Percentiles rank a stretch among this genome's conserved stretches.
These are phyloP conservation scores for Epichloe gansuensis DNA, from an alignment of 2,329 filamentous ascomycete species.

Conservation along the genomic window DNA sequence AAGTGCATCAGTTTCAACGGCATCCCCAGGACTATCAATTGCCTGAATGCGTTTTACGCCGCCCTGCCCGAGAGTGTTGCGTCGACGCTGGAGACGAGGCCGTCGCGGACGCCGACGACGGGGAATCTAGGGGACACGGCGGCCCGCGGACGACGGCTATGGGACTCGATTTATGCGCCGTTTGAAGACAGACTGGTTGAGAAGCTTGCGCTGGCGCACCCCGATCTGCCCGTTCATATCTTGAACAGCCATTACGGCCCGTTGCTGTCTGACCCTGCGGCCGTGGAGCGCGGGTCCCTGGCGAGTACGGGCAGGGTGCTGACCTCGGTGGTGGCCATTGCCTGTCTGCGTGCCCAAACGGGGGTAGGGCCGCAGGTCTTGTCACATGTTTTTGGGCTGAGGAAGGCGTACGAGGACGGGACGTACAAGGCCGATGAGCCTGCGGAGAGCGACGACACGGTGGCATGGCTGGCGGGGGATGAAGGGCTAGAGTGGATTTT, in stretches of 20 bases:
- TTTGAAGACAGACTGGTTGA: constrained; percentile 58
- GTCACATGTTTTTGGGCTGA: constrained; percentile 67
- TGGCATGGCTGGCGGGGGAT: constrained; percentile 29
- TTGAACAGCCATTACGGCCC: constrained; percentile 61
- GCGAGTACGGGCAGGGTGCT: constrained; percentile 53
- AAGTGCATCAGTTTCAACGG: constrained; percentile 74
- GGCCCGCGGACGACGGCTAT: constrained; percentile 50
- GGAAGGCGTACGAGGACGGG: constrained; percentile 63
- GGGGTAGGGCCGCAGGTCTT: constrained; percentile 73
- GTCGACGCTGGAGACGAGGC: constrained; percentile 37
- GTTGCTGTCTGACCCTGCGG: constrained; percentile 55
- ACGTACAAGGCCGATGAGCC: constrained; percentile 26
- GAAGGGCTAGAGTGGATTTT: constrained; percentile 36
- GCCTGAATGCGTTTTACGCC: constrained; percentile 56
- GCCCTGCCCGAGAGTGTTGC: constrained; percentile 45
- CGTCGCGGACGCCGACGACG: constrained; percentile 40
- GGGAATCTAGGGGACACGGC: constrained; percentile 42
- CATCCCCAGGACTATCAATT: constrained; percentile 75
- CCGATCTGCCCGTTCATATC: constrained; percentile 72
- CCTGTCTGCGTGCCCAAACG: constrained; percentile 64
- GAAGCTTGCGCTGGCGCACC: constrained; percentile 63
- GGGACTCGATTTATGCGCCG: constrained; percentile 65
- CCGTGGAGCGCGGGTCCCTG: constrained; percentile 22
- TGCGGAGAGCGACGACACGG: constrained; percentile 21
- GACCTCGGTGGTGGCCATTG: constrained; percentile 60